These are phyloP conservation scores for Ceratobasidium sp. DNA, from an alignment of 1,284 basidiomycete species.

Conservation along the genomic window DNA sequence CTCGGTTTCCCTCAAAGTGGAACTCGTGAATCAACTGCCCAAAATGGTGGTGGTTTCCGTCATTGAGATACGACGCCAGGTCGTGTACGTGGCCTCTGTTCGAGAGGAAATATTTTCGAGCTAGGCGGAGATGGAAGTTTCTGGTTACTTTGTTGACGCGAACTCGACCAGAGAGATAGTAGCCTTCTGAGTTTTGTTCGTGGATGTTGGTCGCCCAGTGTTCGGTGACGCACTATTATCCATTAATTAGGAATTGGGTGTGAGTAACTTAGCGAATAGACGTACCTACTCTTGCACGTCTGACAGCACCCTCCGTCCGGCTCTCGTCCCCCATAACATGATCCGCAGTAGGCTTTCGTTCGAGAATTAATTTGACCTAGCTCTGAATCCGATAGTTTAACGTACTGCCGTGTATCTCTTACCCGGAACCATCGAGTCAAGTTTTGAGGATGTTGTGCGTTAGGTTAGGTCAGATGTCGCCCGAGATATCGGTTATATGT, in stretches of 20 bases:
- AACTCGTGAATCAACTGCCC: constrained; percentile 71
- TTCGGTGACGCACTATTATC: constrained; percentile 84
- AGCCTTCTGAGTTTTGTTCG: constrained; percentile 93
- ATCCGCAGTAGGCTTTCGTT: constrained; percentile 84
- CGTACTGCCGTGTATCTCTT: constrained; percentile 51
- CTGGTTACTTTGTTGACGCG: constrained; percentile 66
- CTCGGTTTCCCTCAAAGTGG: constrained; percentile 82
- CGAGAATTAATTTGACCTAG: constrained; percentile 64
- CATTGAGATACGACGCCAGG: constrained; percentile 93
- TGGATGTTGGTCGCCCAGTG: constrained; percentile 95
- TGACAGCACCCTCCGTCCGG: constrained; percentile 92
- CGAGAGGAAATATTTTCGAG: constrained; percentile 92
- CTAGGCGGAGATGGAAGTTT: constrained; percentile 89
- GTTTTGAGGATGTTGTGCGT: constrained; percentile 91
- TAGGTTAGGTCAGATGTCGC: constrained; percentile 90
- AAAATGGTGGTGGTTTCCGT: constrained; percentile 74
- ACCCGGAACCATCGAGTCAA: constrained; percentile 73
- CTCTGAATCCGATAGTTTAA: constrained; percentile 53
- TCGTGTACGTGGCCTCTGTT: constrained; percentile 88
- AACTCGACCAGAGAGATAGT: constrained; percentile 51
- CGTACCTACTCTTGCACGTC: constrained; percentile 90
- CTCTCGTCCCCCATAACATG: constrained; percentile 93
- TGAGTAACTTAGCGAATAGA: not conserved
- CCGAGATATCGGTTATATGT: constrained; percentile 98
- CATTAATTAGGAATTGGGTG: not conserved